Conservation (phyloP, 352 stramenopile genomes). For the Discostella stelligera region DNA sequence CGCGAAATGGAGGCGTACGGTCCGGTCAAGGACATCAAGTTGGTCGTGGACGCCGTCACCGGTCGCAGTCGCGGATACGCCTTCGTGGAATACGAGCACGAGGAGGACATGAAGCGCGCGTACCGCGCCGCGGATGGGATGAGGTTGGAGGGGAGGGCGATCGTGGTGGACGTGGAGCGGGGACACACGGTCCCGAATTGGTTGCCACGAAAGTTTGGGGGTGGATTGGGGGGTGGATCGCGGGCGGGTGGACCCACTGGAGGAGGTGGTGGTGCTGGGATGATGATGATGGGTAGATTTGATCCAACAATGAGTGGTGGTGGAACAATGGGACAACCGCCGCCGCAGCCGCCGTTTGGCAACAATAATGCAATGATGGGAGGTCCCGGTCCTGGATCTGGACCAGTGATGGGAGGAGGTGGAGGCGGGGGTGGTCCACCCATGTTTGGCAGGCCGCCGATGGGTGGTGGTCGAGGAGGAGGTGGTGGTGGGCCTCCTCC, state of each 20-base stretch:
- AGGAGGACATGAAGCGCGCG: slow-evolving; percentile 94
- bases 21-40: slow-evolving; percentile 74
- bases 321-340: background rate
- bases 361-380: background rate
- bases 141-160: slow-evolving; percentile 92
- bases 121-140: slow-evolving; percentile 93
- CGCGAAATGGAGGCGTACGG: slow-evolving; percentile 88
- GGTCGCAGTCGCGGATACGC: slow-evolving; percentile 93
- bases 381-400: background rate
- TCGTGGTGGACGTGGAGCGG: slow-evolving; percentile 97
- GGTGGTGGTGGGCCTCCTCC: slow-evolving; percentile 12
- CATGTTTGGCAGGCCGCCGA: background rate
- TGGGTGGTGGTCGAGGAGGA: slow-evolving; percentile 14
- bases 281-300: slow-evolving; percentile 53
- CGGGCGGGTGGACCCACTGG: background rate
- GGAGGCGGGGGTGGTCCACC: background rate
- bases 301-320: slow-evolving; percentile 38
- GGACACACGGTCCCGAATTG: slow-evolving; percentile 96
- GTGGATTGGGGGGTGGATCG: slow-evolving; percentile 87
- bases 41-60: slow-evolving; percentile 78
- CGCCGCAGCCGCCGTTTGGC: no score
- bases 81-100: slow-evolving; percentile 98
- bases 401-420: background rate
- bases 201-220: slow-evolving; percentile 91
- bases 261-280: no score